A percentile compares a stretch with the other conserved stretches of the same genome.
Conservation (phyloP, 148 eudicot genomes). For the Diospyros lotus region DNA sequence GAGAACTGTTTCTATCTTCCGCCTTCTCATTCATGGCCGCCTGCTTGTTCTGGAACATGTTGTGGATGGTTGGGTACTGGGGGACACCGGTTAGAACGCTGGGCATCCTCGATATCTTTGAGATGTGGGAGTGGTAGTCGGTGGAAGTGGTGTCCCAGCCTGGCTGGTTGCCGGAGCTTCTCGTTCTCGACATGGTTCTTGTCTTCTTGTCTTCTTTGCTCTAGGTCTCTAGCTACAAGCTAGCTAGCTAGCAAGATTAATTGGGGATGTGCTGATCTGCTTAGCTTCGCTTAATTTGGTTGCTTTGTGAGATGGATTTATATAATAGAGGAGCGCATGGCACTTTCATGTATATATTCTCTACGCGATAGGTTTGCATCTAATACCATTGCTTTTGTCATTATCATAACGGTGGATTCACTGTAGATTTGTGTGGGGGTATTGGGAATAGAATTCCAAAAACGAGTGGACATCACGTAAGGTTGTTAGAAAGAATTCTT, state of each 20-base stretch:
- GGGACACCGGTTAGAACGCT: conserved; percentile 14
- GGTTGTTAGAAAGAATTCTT: background rate
- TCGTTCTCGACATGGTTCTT: conserved; percentile 6
- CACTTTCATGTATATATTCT: conserved; percentile 11
- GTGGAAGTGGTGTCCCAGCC: conserved; percentile 17
- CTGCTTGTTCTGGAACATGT: conserved; percentile 12
- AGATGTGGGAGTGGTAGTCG: conserved; percentile 17
- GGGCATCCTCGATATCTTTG: conserved; percentile 13
- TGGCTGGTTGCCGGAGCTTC: background rate
- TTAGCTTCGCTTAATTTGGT: background rate
- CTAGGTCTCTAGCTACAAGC: background rate
- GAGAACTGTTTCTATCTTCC: background rate
- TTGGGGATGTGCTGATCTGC: no score
- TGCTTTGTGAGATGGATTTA: background rate
- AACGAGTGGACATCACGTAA: no score
- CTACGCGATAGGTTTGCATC: conserved; percentile 32
- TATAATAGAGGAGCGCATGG: background rate
- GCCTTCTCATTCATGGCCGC: background rate
- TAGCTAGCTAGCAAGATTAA: no score
- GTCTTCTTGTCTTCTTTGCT: background rate
- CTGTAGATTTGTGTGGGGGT: background rate
- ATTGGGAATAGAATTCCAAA: background rate
- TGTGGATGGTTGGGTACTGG: conserved; percentile 17
- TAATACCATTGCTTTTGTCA: conserved; percentile 19
- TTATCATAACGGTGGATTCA: background rate